phyloP scores from a whole-genome alignment of 1,284 basidiomycete species.

The Cutaneotrichosporon cavernicola region DNA sequence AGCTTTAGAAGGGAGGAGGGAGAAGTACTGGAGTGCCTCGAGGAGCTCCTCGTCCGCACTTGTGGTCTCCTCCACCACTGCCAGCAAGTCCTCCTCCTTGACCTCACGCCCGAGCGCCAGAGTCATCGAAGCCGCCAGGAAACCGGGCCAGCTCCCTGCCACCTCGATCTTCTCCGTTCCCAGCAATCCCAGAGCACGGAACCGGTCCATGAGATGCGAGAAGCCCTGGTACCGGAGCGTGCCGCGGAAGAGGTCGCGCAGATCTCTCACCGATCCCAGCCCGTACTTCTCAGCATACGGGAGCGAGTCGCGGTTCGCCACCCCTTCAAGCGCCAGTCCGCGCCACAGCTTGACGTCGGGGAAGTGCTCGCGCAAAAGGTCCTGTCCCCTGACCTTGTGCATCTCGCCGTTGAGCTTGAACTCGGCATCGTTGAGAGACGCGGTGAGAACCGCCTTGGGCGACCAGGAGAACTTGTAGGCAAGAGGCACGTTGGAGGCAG shows the following conservation, averaged over 20 bases:
- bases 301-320: constrained; percentile 85
- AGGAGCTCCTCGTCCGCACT: constrained; percentile 49
- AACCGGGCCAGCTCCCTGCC: constrained; percentile 34
- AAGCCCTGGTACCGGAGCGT: constrained; percentile 92
- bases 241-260: constrained; percentile 75
- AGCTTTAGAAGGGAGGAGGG: constrained; percentile 53
- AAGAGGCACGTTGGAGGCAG: constrained; percentile 64
- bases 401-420: constrained; percentile 60
- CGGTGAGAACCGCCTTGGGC: constrained; percentile 80
- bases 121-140: constrained; percentile 25
- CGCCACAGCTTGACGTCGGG: constrained; percentile 65
- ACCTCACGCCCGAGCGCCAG: constrained; percentile 12
- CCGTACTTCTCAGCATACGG: constrained; percentile 73
- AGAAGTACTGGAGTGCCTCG: constrained; percentile 60
- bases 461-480: constrained; percentile 97
- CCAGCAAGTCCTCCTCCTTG: constrained; percentile 5
- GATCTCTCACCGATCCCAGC: constrained; percentile 57
- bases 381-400: constrained; percentile 58
- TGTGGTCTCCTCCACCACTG: constrained; percentile 11
- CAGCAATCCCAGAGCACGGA: constrained; percentile 72
- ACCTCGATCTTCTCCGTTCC: constrained; percentile 52
- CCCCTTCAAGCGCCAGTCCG: constrained; percentile 74
- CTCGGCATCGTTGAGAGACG: constrained; percentile 72
- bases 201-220: constrained; percentile 69
- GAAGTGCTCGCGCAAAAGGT: constrained; percentile 64